Conservation (phyloP, 495 filamentous ascomycete genomes). For the Aspergillus nanangensis region DNA sequence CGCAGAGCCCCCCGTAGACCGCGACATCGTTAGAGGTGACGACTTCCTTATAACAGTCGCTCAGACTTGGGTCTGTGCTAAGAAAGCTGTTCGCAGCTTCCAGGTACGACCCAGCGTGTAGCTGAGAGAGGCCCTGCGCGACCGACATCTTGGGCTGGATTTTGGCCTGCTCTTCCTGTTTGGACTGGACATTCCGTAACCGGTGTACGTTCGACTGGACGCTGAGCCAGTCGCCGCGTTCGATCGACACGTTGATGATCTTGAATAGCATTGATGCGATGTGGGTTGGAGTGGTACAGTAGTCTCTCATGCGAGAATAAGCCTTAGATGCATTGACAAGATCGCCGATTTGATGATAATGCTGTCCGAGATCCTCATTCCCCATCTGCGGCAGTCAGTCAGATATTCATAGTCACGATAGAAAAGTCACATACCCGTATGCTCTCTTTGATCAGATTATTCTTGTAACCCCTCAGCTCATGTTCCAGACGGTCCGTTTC, state of each 20-base stretch:
- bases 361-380: slow-evolving; percentile 68
- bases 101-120: slow-evolving; percentile 59
- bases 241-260: slow-evolving; percentile 61
- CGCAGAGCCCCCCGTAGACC: slow-evolving; percentile 85
- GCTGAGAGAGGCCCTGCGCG: slow-evolving; percentile 63
- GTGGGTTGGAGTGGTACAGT: slow-evolving; percentile 65
- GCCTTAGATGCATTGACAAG: slow-evolving; percentile 57
- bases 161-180: slow-evolving; percentile 59
- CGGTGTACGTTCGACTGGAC: slow-evolving; percentile 67
- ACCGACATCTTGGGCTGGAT: slow-evolving; percentile 61
- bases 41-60: slow-evolving; percentile 63
- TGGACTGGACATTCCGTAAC: slow-evolving; percentile 50
- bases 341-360: slow-evolving; percentile 63
- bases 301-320: slow-evolving; percentile 70
- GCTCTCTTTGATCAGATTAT: slow-evolving; percentile 96
- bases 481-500: slow-evolving; percentile 70
- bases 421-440: slow-evolving; percentile 62
- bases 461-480: slow-evolving; percentile 91
- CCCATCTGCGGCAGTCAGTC: slow-evolving; percentile 54
- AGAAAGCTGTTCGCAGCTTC: slow-evolving; percentile 76
- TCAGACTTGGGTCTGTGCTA: slow-evolving; percentile 44
- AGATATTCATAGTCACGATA: not conserved
- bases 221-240: slow-evolving; percentile 62
- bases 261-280: slow-evolving; percentile 67
- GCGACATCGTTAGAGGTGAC: slow-evolving; percentile 84